Conservation (phyloP, 495 filamentous ascomycete species). For the Parathielavia hyrcaniae region DNA sequence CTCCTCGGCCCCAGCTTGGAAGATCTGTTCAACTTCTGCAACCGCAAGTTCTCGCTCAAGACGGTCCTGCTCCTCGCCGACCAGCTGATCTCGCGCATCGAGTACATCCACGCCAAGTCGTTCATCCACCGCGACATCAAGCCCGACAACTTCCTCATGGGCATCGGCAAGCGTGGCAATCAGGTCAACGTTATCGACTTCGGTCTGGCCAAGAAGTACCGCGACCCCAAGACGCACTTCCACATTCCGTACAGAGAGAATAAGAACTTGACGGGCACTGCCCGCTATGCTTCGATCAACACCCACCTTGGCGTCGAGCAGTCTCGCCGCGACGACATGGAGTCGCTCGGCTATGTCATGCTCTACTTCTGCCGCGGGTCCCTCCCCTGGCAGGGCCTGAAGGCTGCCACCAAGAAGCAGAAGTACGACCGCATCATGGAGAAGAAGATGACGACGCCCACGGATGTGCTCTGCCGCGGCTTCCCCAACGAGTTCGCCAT, state of each 20-base stretch:
- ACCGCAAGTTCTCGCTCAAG: conserved; percentile 99
- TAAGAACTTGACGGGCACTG: conserved; percentile 99
- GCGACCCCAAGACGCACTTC: conserved; percentile 99
- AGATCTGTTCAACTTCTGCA: conserved; percentile 99
- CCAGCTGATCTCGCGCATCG: conserved; percentile 97
- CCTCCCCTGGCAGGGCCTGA: conserved; percentile 97
- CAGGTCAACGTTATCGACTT: conserved; percentile 99
- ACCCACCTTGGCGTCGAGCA: conserved; percentile 98
- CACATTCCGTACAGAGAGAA: conserved; percentile 99
- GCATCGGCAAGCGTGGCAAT: conserved; percentile 98
- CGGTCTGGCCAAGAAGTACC: conserved; percentile 99
- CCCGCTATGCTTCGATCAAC: conserved; percentile 98
- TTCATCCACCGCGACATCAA: conserved; percentile 99
- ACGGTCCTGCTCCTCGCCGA: conserved; percentile 97
- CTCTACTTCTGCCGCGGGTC: conserved; percentile 99
- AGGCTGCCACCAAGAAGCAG: conserved; percentile 99
- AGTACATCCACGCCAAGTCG: conserved; percentile 99
- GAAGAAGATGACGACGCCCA: conserved; percentile 99
- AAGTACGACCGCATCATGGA: conserved; percentile 99
- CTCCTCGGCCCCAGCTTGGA: conserved; percentile 95
- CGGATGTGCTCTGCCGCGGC: conserved; percentile 96
- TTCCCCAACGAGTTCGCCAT: conserved; percentile 99
- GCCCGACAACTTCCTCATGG: conserved; percentile 99
- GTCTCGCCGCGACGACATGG: conserved; percentile 99
- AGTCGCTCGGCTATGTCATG: conserved; percentile 99